Percentiles rank a stretch among this genome's conserved stretches.
These are phyloP conservation scores for Diaporthe caulivora DNA, from an alignment of 2,329 filamentous ascomycete species.

Conservation along the genomic window DNA sequence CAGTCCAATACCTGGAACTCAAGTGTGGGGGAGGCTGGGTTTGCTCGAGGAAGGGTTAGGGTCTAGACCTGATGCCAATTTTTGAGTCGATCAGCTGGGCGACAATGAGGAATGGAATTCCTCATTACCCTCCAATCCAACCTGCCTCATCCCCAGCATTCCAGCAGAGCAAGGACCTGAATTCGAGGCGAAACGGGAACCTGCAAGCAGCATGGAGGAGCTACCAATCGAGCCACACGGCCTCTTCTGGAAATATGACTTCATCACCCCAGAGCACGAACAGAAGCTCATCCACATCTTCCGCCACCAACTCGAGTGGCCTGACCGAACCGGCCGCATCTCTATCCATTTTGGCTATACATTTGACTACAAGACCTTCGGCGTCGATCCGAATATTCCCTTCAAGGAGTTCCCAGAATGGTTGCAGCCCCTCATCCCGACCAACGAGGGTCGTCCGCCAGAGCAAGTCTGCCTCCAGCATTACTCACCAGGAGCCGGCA, in stretches of 20 bases:
- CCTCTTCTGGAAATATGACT: slow-evolving; percentile 59
- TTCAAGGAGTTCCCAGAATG: slow-evolving; percentile 65
- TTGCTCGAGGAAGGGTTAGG: slow-evolving; percentile 7
- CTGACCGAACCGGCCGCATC: slow-evolving; percentile 57
- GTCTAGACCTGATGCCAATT: not conserved
- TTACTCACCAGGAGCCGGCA: slow-evolving; percentile 70
- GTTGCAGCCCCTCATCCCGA: slow-evolving; percentile 62
- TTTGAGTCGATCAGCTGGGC: not conserved
- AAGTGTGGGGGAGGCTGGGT: not conserved
- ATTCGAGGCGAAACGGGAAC: not conserved
- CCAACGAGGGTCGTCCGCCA: slow-evolving; percentile 56
- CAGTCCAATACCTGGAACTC: not conserved
- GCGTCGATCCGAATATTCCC: slow-evolving; percentile 62
- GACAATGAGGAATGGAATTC: not conserved
- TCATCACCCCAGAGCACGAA: slow-evolving; percentile 61
- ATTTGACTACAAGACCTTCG: slow-evolving; percentile 71
- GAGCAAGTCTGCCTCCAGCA: slow-evolving; percentile 72
- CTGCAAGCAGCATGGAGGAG: slow-evolving; percentile 42
- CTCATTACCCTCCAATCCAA: not conserved
- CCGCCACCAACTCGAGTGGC: slow-evolving; percentile 59
- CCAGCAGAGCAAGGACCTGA: not conserved
- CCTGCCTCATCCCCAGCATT: not conserved
- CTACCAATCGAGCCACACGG: slow-evolving; percentile 50
- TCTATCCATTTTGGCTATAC: slow-evolving; percentile 69
- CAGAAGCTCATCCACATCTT: slow-evolving; percentile 58